These are phyloP conservation scores for Euryodendron excelsum DNA, from an alignment of 148 eudicot genomes.

Conservation along the genomic window DNA sequence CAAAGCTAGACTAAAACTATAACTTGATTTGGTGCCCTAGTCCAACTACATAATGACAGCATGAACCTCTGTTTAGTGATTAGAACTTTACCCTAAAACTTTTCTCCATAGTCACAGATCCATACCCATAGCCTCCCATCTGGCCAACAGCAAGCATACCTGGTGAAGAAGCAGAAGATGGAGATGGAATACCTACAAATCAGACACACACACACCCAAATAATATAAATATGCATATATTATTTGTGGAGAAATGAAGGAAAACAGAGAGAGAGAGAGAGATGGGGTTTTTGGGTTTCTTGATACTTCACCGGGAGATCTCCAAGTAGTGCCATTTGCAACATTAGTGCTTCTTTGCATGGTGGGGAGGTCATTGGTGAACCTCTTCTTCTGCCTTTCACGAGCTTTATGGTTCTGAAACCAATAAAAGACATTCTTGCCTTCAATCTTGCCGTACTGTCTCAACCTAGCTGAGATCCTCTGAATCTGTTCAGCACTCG, in stretches of 20 bases:
- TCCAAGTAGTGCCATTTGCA: too few relatives aligned
- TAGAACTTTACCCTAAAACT: conserved; percentile 67
- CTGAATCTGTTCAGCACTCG: conserved; percentile 87
- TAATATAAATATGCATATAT: too few relatives aligned
- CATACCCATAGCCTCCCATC: conserved; percentile 65
- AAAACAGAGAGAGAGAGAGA: background rate
- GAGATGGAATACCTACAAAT: conserved; percentile 37
- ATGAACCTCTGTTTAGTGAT: too few relatives aligned
- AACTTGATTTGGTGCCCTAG: too few relatives aligned
- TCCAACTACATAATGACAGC: too few relatives aligned
- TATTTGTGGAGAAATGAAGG: background rate
- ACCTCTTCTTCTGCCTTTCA: conserved; percentile 91
- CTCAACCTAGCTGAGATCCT: conserved; percentile 74
- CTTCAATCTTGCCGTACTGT: conserved; percentile 97
- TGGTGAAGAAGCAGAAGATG: conserved; percentile 43
- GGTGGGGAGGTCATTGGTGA: conserved; percentile 27
- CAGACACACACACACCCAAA: background rate
- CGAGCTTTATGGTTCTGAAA: conserved; percentile 97
- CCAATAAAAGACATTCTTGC: conserved; percentile 98
- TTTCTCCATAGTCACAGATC: conserved; percentile 76
- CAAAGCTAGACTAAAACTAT: too few relatives aligned
- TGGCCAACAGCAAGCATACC: conserved; percentile 53
- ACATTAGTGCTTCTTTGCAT: too few relatives aligned
- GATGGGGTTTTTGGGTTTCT: background rate
- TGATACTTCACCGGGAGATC: conserved; percentile 23